Evolutionary conservation across 2,329 filamentous ascomycete species (phyloP).

Genomic region (Cordyceps cicadae): DNA sequence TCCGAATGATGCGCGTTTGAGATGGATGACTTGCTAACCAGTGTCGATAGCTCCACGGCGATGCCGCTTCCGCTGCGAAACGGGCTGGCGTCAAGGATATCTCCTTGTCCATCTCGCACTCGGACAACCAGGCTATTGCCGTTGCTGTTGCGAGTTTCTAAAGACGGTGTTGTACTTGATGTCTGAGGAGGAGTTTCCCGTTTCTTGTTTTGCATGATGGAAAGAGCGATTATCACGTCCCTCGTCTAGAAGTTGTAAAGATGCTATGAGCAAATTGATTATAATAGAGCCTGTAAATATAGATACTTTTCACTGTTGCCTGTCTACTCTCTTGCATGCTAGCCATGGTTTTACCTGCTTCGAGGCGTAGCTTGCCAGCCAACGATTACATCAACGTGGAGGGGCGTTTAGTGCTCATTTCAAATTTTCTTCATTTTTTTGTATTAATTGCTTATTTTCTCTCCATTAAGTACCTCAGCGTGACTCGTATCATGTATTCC

Average conservation of each 20-base stretch:
- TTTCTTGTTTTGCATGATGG: slow-evolving; percentile 6
- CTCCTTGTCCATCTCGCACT: slow-evolving; percentile 92
- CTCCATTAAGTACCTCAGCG: neutral
- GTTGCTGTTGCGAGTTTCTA: slow-evolving; percentile 81
- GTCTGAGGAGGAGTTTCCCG: neutral
- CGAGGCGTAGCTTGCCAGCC: too few relatives aligned
- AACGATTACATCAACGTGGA: too few relatives aligned
- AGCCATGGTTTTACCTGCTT: too few relatives aligned
- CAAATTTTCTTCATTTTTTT: neutral
- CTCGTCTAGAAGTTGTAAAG: slow-evolving; percentile 1
- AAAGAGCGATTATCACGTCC: neutral
- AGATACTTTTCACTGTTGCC: slow-evolving; percentile 1
- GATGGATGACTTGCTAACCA: slow-evolving; percentile 28
- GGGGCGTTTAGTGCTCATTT: neutral
- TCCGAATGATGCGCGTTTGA: neutral
- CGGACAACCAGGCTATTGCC: slow-evolving; percentile 86
- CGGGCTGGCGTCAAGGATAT: slow-evolving; percentile 81
- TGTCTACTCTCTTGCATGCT: neutral
- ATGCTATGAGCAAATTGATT: slow-evolving; percentile 7
- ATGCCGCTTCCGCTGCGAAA: slow-evolving; percentile 74
- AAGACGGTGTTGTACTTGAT: slow-evolving; percentile 13
- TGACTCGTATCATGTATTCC: neutral
- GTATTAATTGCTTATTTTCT: neutral
- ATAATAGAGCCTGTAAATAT: slow-evolving; percentile 11
- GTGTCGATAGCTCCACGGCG: slow-evolving; percentile 64